Evolutionary conservation across 306 rosid genomes (phyloP).

Genomic region (Inga laurina): DNA sequence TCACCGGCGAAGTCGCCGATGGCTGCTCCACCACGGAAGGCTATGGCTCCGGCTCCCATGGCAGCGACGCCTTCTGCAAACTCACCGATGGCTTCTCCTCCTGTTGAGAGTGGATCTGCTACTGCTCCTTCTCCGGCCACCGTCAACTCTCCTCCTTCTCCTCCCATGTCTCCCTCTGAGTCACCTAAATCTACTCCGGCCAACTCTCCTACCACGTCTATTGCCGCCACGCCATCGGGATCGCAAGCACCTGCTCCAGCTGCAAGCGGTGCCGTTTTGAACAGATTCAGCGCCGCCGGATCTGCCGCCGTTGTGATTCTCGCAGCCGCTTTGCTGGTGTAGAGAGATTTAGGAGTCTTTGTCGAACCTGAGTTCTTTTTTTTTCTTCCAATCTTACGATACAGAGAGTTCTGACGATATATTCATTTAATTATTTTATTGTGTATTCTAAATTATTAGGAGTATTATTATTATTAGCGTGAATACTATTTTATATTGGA

Average conservation of each 20-base stretch:
- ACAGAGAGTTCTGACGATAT: too few species aligned
- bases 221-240: constrained; percentile 16
- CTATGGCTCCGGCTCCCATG: constrained; percentile 4
- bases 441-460: background rate
- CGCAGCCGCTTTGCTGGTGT: background rate
- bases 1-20: constrained; percentile 36
- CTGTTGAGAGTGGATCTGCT: constrained; percentile 9
- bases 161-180: constrained; percentile 25
- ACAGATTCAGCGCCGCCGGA: background rate
- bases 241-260: constrained; percentile 28
- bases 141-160: constrained; percentile 45
- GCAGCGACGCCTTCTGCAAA: constrained; percentile 26
- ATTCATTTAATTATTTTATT: background rate
- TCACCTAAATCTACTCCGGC: constrained; percentile 31
- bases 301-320: background rate
- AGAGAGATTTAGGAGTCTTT: background rate
- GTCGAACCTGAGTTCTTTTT: too few species aligned
- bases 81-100: constrained; percentile 34
- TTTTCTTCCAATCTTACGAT: too few species aligned
- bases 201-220: constrained; percentile 32
- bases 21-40: background rate
- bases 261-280: background rate
- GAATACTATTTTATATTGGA: background rate
- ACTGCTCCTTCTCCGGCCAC: constrained; percentile 38
- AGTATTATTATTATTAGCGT: background rate